These are phyloP conservation scores for Gaertneriomyces semiglobifer DNA, from an alignment of 192 early-diverging fungal genomes.

Conservation along the genomic window DNA sequence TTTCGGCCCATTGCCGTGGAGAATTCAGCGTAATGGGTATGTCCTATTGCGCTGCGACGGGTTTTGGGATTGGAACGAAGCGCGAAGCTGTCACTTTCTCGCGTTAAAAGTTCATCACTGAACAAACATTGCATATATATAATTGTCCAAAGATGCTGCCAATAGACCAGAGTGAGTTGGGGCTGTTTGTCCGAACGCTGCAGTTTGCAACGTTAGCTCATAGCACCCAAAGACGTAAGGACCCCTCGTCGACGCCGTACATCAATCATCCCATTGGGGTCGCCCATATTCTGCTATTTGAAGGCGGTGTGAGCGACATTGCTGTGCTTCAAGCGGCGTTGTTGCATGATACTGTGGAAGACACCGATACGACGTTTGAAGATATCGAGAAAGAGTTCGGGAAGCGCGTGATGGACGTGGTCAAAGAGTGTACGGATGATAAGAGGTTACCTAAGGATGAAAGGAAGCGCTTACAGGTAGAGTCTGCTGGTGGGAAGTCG, in stretches of 20 bases:
- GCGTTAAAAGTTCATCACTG: too few species aligned
- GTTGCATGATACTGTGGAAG: slow-evolving; percentile 68
- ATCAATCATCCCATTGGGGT: slow-evolving; percentile 65
- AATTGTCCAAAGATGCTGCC: too few species aligned
- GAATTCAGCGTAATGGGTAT: too few species aligned
- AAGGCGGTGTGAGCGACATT: slow-evolving; percentile 49
- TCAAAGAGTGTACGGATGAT: slow-evolving; percentile 61
- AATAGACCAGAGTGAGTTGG: neutral
- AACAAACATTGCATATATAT: too few species aligned
- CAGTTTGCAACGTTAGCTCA: slow-evolving; percentile 59
- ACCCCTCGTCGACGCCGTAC: slow-evolving; percentile 54
- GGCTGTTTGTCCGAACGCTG: slow-evolving; percentile 33
- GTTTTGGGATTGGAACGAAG: too few species aligned
- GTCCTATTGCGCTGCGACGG: too few species aligned
- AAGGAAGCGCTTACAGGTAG: slow-evolving; percentile 59
- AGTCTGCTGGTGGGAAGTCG: slow-evolving; percentile 49
- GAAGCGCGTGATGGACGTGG: slow-evolving; percentile 41
- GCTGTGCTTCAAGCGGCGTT: slow-evolving; percentile 52
- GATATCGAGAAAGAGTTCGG: slow-evolving; percentile 56
- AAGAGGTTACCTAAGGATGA: slow-evolving; percentile 45
- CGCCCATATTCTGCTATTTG: slow-evolving; percentile 38
- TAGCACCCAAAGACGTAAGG: slow-evolving; percentile 50
- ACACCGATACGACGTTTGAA: slow-evolving; percentile 60
- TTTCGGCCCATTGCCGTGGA: too few species aligned
- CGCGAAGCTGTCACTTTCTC: too few species aligned